Conservation (phyloP, 2,329 filamentous ascomycete species). For the Xylariaceae sp. region DNA sequence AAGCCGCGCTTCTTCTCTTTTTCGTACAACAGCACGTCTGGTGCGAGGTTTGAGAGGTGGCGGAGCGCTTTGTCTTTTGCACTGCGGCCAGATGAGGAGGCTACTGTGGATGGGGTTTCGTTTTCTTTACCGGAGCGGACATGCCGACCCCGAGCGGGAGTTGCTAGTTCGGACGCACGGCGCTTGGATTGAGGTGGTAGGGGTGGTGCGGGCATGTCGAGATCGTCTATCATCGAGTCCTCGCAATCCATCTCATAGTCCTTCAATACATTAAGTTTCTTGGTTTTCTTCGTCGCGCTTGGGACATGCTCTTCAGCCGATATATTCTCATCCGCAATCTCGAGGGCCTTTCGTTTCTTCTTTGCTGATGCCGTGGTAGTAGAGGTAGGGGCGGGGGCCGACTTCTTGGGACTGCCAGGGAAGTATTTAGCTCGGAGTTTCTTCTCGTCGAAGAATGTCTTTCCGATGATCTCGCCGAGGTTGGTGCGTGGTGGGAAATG, state of each 20-base stretch:
- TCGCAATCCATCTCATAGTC: constrained; percentile 38
- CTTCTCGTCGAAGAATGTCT: constrained; percentile 70
- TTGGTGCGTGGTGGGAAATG: constrained; percentile 89
- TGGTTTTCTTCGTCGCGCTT: constrained; percentile 41
- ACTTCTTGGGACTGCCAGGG: constrained; percentile 52
- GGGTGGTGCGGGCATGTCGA: constrained; percentile 29
- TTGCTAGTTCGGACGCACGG: constrained; percentile 39
- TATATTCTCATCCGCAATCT: constrained; percentile 49
- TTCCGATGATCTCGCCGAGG: constrained; percentile 85
- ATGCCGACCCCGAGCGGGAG: constrained; percentile 50
- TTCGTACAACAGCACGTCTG: constrained; percentile 85
- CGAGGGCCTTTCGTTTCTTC: constrained; percentile 47
- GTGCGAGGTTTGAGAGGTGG: constrained; percentile 70
- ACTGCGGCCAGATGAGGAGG: constrained; percentile 74
- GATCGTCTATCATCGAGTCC: constrained; percentile 30
- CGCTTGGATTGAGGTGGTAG: no score
- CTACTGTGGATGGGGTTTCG: constrained; percentile 64
- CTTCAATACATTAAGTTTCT: constrained; percentile 41
- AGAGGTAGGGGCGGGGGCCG: constrained; percentile 40
- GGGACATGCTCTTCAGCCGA: constrained; percentile 44
- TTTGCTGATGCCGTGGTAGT: no score
- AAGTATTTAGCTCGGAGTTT: constrained; percentile 64
- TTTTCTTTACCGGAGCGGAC: constrained; percentile 72
- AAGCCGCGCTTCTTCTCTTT: constrained; percentile 79
- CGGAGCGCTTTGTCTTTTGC: constrained; percentile 83